phyloP scores from a whole-genome alignment of 2,329 filamentous ascomycete genomes.

The Dactylellina drechsleri region DNA sequence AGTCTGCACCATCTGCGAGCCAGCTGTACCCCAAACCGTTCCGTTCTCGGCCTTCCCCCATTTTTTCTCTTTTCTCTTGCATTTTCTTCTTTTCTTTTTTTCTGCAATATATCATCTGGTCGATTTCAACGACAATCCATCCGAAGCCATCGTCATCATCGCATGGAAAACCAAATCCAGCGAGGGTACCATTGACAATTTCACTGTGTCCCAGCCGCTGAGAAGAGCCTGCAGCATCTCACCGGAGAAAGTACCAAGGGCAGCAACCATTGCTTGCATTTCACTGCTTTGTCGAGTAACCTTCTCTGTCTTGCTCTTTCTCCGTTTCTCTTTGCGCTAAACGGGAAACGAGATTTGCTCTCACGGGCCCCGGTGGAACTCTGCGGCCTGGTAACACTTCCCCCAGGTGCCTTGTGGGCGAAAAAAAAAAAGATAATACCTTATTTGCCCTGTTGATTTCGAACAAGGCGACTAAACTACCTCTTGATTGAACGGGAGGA shows the following conservation, averaged over 20 bases:
- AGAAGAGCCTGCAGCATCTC: slow-evolving; percentile 35
- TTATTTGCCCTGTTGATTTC: slow-evolving; percentile 41
- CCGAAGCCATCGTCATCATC: slow-evolving; percentile 52
- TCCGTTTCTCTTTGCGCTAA: slow-evolving; percentile 6
- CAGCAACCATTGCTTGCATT: slow-evolving; percentile 51
- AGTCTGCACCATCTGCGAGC: slow-evolving; percentile 37
- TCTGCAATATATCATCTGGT: slow-evolving; percentile 38
- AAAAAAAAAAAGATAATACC: slow-evolving; percentile 21
- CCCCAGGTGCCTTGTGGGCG: slow-evolving; percentile 18
- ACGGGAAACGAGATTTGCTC: slow-evolving; percentile 42
- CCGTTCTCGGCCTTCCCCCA: slow-evolving; percentile 41
- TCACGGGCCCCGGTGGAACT: slow-evolving; percentile 40
- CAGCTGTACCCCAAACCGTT: slow-evolving; percentile 48
- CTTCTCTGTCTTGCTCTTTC: slow-evolving; percentile 14
- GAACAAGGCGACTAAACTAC: slow-evolving; percentile 36
- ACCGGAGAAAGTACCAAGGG: slow-evolving; percentile 17
- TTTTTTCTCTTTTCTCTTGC: slow-evolving; percentile 11
- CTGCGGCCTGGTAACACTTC: slow-evolving; percentile 47
- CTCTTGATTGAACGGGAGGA: slow-evolving; percentile 34
- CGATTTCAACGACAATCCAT: slow-evolving; percentile 37
- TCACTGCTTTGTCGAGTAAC: slow-evolving; percentile 52
- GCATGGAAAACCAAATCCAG: slow-evolving; percentile 44
- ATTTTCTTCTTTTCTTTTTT: slow-evolving; percentile 11
- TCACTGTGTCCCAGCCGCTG: slow-evolving; percentile 42
- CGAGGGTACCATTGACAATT: slow-evolving; percentile 47